Conservation (phyloP, 73 alveolate species). For the Tetrahymena elliotti region DNA sequence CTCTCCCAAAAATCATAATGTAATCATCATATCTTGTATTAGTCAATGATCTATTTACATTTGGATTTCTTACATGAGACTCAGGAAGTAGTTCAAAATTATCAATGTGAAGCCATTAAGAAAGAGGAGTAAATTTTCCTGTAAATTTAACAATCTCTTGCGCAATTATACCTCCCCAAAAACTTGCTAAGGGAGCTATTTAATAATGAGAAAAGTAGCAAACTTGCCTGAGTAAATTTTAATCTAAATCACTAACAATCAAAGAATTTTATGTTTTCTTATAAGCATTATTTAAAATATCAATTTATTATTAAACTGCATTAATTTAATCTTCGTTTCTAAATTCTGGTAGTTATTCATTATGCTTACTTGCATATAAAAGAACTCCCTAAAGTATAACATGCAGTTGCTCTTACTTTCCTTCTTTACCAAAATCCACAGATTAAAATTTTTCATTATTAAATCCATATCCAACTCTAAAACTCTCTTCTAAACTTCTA, state of each 20-base stretch:
- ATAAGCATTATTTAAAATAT: neutral
- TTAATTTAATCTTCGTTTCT: conserved; percentile 56
- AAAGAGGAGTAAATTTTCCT: conserved; percentile 96
- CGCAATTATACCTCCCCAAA: conserved; percentile 97
- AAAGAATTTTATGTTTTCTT: conserved; percentile 42
- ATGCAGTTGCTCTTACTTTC: neutral
- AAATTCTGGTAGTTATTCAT: conserved; percentile 57
- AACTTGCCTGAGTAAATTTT: conserved; percentile 40
- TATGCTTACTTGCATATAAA: conserved; percentile 44
- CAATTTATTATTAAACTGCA: conserved; percentile 28
- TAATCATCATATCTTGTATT: conserved; percentile 88
- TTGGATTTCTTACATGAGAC: conserved; percentile 48
- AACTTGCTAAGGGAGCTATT: conserved; percentile 91
- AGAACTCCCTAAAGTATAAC: neutral
- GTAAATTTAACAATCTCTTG: conserved; percentile 96
- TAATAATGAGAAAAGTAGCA: conserved; percentile 52
- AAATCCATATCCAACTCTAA: neutral
- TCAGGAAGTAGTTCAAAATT: conserved; percentile 33
- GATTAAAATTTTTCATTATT: neutral
- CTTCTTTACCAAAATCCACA: conserved; percentile 20
- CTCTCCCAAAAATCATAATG: conserved; percentile 87
- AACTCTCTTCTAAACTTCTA: neutral
- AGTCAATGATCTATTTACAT: conserved; percentile 69
- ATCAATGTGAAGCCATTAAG: conserved; percentile 37
- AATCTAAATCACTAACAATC: conserved; percentile 54